Evolutionary conservation across 176 grass and related monocot genomes (phyloP), one percentile per base, ranked within the genome.

Genomic region (Metroxylon sagu): DNA sequence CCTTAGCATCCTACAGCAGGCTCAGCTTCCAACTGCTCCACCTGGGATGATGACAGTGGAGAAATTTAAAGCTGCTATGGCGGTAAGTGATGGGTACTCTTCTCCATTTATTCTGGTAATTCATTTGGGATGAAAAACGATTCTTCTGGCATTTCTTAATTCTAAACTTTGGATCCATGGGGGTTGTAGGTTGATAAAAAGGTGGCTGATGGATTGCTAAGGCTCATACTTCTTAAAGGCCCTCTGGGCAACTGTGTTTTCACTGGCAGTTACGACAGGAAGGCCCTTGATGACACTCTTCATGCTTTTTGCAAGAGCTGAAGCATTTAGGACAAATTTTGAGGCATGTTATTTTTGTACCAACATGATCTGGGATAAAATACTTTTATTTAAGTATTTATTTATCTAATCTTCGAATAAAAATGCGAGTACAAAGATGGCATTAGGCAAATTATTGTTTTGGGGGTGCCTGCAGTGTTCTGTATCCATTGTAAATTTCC

Each of bases 201-300:
- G 79, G 93, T 98, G 52, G 93, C 93, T 19, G 93, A 98, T 73
- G 93, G 93, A 79, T 65, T 98, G 79, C 50, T 98, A n/a, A 88
- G 93, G 56, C 82, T 92, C 53, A 98, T 98, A 65, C 84, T 92
- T 29, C 68, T 92, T 31, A 92, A 92, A 79, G 93, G 93, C 5
- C 82, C 87, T 56, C 64, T 98, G 56, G 93, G 87, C 28, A 70
- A 67, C 53, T 98, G 93, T 73, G 84, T 98, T 54, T 98, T 98
- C 68, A 92, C 93, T 0, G 93, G 93, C 6, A 84, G 89, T 43
- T 92, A 92, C 16, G 79, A 98, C 63, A 72, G 73, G 77, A 85
- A 85, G 68, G 79, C 74, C n/a, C 70, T 98, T 5, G 87, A 92
- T 56, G 88, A 98, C 66, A 98, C 87, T 30, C 87, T 98, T 59